Base-by-base conservation (phyloP, 495 filamentous ascomycete genomes). In the Annulohypoxylon maeteangense region DNA sequence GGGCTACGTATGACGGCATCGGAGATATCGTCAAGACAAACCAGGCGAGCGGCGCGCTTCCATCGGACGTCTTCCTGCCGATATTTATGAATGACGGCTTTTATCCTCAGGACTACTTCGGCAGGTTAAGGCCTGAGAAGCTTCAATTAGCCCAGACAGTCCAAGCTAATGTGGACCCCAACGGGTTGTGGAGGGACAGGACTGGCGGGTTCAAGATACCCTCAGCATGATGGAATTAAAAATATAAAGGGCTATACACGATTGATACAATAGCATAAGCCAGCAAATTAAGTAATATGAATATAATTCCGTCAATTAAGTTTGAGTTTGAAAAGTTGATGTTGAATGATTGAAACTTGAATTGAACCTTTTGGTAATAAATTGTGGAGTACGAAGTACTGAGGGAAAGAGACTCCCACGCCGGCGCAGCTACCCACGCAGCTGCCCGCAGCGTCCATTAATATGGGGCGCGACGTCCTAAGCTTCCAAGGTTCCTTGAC, bases 11-110 rank as follows among this genome's bases (percentile, higher is more conserved):
- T 57, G 57, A 62, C 11, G 79, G 80, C 3, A 80, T 87, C 50
- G 70, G 83, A 31, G 64, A 84, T 12, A 77, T 82, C 32, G 79
- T 83, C 0, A 69, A 72, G 64, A 67, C 55, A 11, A 77, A 72
- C 62, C 75, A 79, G 60, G 53, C 68, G 20, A 74, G 76, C 56
- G 75, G 76, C 44, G 18, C 65, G 47, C 45, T 82, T 48, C 67
- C 85, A 8, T 81, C 82, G 0, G 80, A 87, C 36, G 86, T 82
- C 29, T 87, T 86, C 64, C 77, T 87, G 40, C 87, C 87, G 4
- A 62, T 90, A 0, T 89, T 89, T 78, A 84, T 86, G 86, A 90
- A 88, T 72, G 87, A 90, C 62, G 83, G 82, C 1, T 86, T 85
- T 75, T 85, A 79, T 56, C 76, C 81, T 25, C 84, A 90, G 77